Percentiles rank a stretch among this genome's conserved stretches.
Conservation (phyloP, 495 filamentous ascomycete genomes). For the Penicillium chermesinum region DNA sequence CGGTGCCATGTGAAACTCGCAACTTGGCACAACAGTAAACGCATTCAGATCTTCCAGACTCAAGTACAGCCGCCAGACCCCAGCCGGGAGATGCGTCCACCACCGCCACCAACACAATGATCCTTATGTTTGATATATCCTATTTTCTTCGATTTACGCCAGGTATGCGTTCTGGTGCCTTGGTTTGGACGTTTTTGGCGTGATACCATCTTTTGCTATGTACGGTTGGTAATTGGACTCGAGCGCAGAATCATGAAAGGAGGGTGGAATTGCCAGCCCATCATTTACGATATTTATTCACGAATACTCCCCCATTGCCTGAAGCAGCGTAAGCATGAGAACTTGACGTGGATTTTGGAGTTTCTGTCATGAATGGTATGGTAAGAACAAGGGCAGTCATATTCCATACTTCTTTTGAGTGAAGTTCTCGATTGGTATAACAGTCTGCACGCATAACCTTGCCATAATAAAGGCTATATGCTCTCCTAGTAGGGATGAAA, state of each 20-base stretch:
- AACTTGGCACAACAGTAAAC: constrained; percentile 49
- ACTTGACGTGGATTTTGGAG: too few species aligned
- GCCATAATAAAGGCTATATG: too few species aligned
- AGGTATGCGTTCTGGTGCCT: background rate
- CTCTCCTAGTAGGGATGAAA: too few species aligned
- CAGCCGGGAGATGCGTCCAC: background rate
- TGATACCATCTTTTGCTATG: background rate
- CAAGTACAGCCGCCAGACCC: background rate
- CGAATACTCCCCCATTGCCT: too few species aligned
- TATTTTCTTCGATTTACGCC: background rate
- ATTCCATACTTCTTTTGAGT: too few species aligned
- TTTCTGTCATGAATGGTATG: too few species aligned
- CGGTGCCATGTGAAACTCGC: constrained; percentile 45
- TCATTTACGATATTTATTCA: background rate
- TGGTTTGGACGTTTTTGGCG: background rate
- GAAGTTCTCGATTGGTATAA: too few species aligned
- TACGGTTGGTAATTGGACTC: background rate
- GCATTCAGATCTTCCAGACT: constrained; percentile 37
- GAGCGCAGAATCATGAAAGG: background rate
- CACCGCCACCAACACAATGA: background rate
- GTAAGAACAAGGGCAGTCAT: too few species aligned
- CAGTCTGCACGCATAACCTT: too few species aligned
- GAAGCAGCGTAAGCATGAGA: too few species aligned
- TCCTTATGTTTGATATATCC: background rate
- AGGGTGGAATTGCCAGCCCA: background rate